Percentiles rank a stretch among this genome's conserved stretches.
Conservation (phyloP, 176 grass and related monocot species). For the Melocanna baccifera region DNA sequence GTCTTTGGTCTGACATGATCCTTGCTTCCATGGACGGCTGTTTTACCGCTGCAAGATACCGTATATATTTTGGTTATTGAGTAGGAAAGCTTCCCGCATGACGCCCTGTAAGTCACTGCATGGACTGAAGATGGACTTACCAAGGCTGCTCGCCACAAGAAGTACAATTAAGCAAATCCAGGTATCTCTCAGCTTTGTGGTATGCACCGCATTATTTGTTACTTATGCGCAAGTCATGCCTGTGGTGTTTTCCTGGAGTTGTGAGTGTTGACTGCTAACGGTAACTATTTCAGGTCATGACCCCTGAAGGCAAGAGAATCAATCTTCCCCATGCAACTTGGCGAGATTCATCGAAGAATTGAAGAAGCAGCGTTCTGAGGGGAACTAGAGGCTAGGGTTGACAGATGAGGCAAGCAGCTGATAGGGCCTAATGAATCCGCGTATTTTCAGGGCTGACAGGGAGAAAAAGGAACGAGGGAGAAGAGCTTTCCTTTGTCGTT, state of each 20-base stretch:
- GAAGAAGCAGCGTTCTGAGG: slow-evolving; percentile 32
- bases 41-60: slow-evolving; percentile 78
- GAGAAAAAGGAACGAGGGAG: background rate
- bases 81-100: slow-evolving; percentile 75
- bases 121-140: slow-evolving; percentile 91
- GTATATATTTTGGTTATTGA: slow-evolving; percentile 78
- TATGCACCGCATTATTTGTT: background rate
- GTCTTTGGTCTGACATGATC: slow-evolving; percentile 5
- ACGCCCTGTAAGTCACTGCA: slow-evolving; percentile 66
- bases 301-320: slow-evolving; percentile 75
- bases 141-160: slow-evolving; percentile 82
- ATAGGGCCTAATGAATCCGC: background rate
- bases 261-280: background rate
- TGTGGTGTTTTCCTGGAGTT: background rate
- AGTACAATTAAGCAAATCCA: slow-evolving; percentile 70
- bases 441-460: background rate
- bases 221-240: background rate
- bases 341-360: slow-evolving; percentile 54
- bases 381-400: background rate
- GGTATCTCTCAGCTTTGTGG: slow-evolving; percentile 23
- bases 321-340: slow-evolving; percentile 65
- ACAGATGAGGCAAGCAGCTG: background rate
- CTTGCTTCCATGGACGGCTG: slow-evolving; percentile 53
- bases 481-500: background rate
- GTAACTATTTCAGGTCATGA: too few relatives aligned